A percentile compares a stretch with the other conserved stretches of the same genome.
These are phyloP conservation scores for Cyclocybe aegerita DNA, from an alignment of 768 basidiomycete genomes.

Conservation along the genomic window DNA sequence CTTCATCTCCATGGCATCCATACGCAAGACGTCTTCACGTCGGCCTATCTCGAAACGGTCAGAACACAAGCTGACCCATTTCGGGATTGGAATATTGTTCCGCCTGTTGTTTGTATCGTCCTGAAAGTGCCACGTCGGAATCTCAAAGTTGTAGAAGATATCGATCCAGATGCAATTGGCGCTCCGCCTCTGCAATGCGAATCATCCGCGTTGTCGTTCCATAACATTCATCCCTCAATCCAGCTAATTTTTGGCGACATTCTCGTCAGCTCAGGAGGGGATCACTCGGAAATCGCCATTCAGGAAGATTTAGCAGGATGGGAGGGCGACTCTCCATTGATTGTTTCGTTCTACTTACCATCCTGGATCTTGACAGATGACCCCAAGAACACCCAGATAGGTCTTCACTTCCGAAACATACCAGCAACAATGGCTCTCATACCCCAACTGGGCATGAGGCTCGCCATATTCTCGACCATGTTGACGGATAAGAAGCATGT, in stretches of 20 bases:
- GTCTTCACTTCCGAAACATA: conserved; percentile 26
- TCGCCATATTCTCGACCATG: conserved; percentile 26
- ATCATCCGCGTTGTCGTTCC: conserved; percentile 14
- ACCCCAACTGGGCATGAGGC: conserved; percentile 22
- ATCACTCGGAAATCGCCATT: conserved; percentile 16
- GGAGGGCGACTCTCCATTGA: conserved; percentile 31
- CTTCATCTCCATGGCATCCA: conserved; percentile 31
- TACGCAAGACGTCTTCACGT: conserved; percentile 6
- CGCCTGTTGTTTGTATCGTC: conserved; percentile 36
- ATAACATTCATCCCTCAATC: conserved; percentile 34
- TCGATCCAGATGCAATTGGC: conserved; percentile 10
- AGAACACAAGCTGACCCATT: conserved; percentile 22
- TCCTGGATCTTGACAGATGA: conserved; percentile 27
- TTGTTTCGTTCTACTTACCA: conserved; percentile 35
- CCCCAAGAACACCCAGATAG: conserved; percentile 17
- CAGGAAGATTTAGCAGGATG: conserved; percentile 31
- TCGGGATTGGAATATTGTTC: conserved; percentile 29
- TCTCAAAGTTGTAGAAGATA: conserved; percentile 26
- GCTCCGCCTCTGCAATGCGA: conserved; percentile 37
- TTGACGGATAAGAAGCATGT: conserved; percentile 28
- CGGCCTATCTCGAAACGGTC: conserved; percentile 7
- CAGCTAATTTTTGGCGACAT: conserved; percentile 33
- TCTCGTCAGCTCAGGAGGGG: neutral
- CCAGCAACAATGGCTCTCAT: conserved; percentile 14
- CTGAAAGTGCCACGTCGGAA: conserved; percentile 33